Conservation (phyloP, 1,284 basidiomycete genomes). For the Puccinia triticina region DNA sequence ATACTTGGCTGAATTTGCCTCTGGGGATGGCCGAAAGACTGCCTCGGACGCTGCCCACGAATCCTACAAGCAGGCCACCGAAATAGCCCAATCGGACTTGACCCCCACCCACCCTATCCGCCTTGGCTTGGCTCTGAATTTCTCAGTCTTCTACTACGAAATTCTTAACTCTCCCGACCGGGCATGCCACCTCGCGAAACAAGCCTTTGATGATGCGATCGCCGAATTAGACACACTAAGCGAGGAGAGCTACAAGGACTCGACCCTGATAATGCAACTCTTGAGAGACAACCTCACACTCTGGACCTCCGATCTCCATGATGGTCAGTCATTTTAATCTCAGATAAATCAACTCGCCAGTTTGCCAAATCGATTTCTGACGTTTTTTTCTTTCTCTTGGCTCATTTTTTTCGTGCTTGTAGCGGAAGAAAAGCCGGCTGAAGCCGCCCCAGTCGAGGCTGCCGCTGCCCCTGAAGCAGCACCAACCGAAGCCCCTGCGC, state of each 20-base stretch:
- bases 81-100: slow-evolving; percentile 62
- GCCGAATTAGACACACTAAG: slow-evolving; percentile 64
- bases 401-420: neutral
- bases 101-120: slow-evolving; percentile 63
- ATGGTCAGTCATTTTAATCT: neutral
- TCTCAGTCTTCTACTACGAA: slow-evolving; percentile 65
- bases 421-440: slow-evolving; percentile 17
- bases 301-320: slow-evolving; percentile 55
- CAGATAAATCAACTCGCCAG: neutral
- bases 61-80: slow-evolving; percentile 63
- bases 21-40: slow-evolving; percentile 58
- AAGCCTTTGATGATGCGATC: slow-evolving; percentile 64
- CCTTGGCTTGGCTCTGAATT: slow-evolving; percentile 64
- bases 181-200: slow-evolving; percentile 63
- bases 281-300: slow-evolving; percentile 64
- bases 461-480: slow-evolving; percentile 27
- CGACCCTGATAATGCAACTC: slow-evolving; percentile 62
- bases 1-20: slow-evolving; percentile 64
- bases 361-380: neutral
- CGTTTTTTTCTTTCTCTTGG: neutral
- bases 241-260: slow-evolving; percentile 64
- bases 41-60: slow-evolving; percentile 60
- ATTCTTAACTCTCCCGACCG: slow-evolving; percentile 64
- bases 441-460: slow-evolving; percentile 16
- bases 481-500: slow-evolving; percentile 17